Evolutionary conservation across 2,329 filamentous ascomycete genomes (phyloP).

Genomic region (Lomentospora prolificans): DNA sequence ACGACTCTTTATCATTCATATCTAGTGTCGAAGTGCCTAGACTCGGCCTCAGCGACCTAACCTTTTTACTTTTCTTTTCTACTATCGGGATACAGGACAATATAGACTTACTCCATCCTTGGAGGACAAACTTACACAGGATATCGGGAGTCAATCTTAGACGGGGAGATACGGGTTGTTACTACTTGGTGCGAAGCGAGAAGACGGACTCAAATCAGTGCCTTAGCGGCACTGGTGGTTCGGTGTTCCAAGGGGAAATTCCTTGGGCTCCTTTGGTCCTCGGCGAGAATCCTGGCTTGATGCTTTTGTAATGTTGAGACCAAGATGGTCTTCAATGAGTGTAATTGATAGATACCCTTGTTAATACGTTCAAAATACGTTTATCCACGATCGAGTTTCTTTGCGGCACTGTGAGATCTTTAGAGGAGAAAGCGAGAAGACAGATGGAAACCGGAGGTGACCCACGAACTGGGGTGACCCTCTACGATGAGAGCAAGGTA

Average conservation of each 20-base stretch:
- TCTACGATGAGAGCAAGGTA: no score
- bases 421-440: no score
- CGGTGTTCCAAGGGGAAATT: background rate
- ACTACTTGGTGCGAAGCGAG: background rate
- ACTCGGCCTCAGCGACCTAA: background rate
- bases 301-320: background rate
- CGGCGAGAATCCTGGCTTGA: background rate
- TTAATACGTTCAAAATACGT: background rate
- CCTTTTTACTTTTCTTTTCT: background rate
- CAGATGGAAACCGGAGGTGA: no score
- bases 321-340: background rate
- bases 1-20: background rate
- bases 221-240: constrained; percentile 6
- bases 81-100: background rate
- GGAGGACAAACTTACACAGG: background rate
- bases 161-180: background rate
- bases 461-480: no score
- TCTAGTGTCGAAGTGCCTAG: background rate
- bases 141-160: background rate
- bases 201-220: background rate
- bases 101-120: background rate
- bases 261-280: background rate
- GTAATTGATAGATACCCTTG: constrained; percentile 7
- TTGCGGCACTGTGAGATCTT: no score
- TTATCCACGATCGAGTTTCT: background rate